Evolutionary conservation across 2,329 filamentous ascomycete species (phyloP).

Genomic region (Penicillium oxalicum): DNA sequence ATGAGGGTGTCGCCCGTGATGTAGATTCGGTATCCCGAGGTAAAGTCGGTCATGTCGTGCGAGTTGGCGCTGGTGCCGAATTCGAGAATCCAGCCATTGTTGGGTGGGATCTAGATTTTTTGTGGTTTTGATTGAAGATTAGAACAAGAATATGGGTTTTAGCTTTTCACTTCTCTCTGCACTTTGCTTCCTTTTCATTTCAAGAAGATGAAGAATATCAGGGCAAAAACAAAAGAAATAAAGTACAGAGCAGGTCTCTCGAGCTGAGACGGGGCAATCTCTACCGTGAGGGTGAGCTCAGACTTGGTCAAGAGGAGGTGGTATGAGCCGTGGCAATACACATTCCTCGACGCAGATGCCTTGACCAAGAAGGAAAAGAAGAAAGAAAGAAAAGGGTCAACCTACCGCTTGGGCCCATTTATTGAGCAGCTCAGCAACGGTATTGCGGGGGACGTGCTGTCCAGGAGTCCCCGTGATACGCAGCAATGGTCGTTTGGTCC

Average conservation of each 20-base stretch:
- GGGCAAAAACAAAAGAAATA: not conserved
- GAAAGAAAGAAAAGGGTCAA: not conserved
- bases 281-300: too few species aligned
- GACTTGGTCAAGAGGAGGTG: too few species aligned
- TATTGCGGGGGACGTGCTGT: conserved; percentile 52
- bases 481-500: conserved; percentile 37
- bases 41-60: conserved; percentile 25
- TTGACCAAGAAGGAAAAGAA: too few species aligned
- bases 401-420: conserved; percentile 41
- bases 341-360: too few species aligned
- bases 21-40: conserved; percentile 55
- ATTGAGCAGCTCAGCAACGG: conserved; percentile 40
- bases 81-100: conserved; percentile 63
- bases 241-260: too few species aligned
- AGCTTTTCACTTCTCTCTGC: too few species aligned
- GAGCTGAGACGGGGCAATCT: too few species aligned
- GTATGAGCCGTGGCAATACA: too few species aligned
- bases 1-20: conserved; percentile 62
- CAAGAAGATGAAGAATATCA: too few species aligned
- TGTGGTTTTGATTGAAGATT: too few species aligned
- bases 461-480: conserved; percentile 60
- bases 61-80: conserved; percentile 43
- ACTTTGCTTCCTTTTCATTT: too few species aligned
- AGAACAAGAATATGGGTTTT: too few species aligned
- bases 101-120: conserved; percentile 50